Percentiles rank a stretch among this genome's conserved stretches.
Conservation (phyloP, 805 yeast genomes). For the Diddensiella caesifluorescens region DNA sequence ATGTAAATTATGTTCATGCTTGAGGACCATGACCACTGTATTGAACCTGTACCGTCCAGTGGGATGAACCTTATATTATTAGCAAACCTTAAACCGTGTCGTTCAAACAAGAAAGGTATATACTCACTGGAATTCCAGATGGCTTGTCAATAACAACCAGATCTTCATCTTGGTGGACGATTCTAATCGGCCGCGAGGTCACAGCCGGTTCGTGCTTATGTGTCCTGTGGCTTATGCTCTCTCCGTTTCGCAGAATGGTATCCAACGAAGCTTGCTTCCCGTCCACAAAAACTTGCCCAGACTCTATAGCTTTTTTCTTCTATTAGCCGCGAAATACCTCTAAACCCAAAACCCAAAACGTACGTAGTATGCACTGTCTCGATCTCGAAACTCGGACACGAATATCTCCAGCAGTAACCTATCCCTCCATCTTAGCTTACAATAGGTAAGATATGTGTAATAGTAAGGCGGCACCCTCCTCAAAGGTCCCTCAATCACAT, state of each 20-base stretch:
- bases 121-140: slow-evolving; percentile 80
- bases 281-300: slow-evolving; percentile 74
- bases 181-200: slow-evolving; percentile 49
- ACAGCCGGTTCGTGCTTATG: slow-evolving; percentile 95
- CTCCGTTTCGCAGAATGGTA: slow-evolving; percentile 72
- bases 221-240: slow-evolving; percentile 70
- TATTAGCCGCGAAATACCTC: slow-evolving; percentile 2
- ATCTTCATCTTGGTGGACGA: slow-evolving; percentile 73
- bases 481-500: slow-evolving; percentile 39
- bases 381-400: slow-evolving; percentile 76
- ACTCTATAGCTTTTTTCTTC: slow-evolving; percentile 50
- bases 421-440: slow-evolving; percentile 89
- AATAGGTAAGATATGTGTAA: slow-evolving; percentile 84
- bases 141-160: slow-evolving; percentile 88
- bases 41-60: slow-evolving; percentile 81
- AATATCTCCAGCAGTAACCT: slow-evolving; percentile 77
- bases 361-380: slow-evolving; percentile 60
- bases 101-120: background rate
- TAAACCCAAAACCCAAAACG: slow-evolving; percentile 8
- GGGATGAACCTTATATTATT: slow-evolving; percentile 51
- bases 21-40: slow-evolving; percentile 70
- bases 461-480: slow-evolving; percentile 79
- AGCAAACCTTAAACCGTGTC: background rate
- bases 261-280: slow-evolving; percentile 57
- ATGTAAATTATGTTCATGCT: slow-evolving; percentile 56